phyloP scores from a whole-genome alignment of 164 flowering plant species.

The Akebia trifoliata region DNA sequence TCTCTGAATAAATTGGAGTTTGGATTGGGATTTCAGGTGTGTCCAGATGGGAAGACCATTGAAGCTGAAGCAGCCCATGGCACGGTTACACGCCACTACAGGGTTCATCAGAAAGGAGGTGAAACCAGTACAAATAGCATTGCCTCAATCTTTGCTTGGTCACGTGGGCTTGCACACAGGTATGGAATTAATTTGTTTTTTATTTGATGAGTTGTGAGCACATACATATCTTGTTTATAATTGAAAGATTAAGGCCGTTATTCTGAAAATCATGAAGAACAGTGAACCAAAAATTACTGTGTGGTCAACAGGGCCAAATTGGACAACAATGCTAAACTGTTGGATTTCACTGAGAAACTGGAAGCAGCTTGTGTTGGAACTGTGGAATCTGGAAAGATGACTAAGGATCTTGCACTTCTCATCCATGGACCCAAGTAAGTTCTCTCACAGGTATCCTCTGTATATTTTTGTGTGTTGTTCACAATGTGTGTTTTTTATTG shows the following conservation, averaged over 20 bases:
- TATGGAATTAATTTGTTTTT: slow-evolving; percentile 9
- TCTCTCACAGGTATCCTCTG: background rate
- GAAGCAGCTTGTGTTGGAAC: slow-evolving; percentile 76
- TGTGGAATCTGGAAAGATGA: slow-evolving; percentile 96
- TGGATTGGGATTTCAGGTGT: slow-evolving; percentile 47
- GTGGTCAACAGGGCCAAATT: slow-evolving; percentile 67
- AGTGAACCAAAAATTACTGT: background rate
- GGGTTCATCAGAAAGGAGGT: slow-evolving; percentile 97
- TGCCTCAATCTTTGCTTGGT: slow-evolving; percentile 98
- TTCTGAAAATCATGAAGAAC: background rate
- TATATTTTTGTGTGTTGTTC: background rate
- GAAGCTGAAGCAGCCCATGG: slow-evolving; percentile 99
- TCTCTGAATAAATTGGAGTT: background rate
- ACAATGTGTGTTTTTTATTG: background rate
- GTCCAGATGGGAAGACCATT: slow-evolving; percentile 98
- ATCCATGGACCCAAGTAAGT: slow-evolving; percentile 80
- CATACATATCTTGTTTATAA: background rate
- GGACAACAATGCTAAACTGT: slow-evolving; percentile 56
- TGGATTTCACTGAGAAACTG: slow-evolving; percentile 72
- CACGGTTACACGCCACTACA: slow-evolving; percentile 92
- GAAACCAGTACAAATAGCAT: slow-evolving; percentile 99
- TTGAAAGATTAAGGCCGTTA: background rate
- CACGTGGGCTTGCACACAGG: slow-evolving; percentile 97
- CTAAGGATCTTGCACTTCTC: slow-evolving; percentile 90
- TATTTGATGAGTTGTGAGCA: background rate